Conservation (phyloP, 805 yeast species). For the Starmerella scarabaei region DNA sequence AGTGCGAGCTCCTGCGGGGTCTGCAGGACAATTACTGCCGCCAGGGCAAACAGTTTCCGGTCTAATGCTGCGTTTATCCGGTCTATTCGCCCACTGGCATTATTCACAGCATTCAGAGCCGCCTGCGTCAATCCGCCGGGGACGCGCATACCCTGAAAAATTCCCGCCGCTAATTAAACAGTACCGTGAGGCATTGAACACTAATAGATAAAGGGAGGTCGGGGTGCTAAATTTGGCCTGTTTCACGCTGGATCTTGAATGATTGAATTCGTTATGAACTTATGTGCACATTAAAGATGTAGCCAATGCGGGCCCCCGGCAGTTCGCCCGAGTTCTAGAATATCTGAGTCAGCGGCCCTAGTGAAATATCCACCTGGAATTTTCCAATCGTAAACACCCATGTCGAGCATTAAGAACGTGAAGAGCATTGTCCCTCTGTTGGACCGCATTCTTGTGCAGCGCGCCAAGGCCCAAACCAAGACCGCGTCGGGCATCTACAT, state of each 20-base stretch:
- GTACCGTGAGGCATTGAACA: too few species aligned
- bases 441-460: slow-evolving; percentile 93
- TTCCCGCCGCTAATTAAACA: too few species aligned
- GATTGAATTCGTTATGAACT: too few species aligned
- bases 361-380: too few species aligned
- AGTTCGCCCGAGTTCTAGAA: too few species aligned
- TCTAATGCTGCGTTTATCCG: slow-evolving; percentile 7
- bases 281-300: too few species aligned
- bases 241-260: too few species aligned
- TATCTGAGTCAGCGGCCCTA: too few species aligned
- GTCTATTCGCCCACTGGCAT: not conserved
- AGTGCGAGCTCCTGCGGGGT: not conserved
- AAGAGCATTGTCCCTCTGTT: slow-evolving; percentile 82
- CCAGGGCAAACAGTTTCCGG: slow-evolving; percentile 11
- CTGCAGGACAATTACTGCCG: slow-evolving; percentile 9
- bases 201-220: too few species aligned
- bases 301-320: too few species aligned
- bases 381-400: too few species aligned
- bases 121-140: not conserved
- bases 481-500: slow-evolving; percentile 87
- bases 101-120: not conserved
- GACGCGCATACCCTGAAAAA: not conserved
- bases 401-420: slow-evolving; percentile 53
- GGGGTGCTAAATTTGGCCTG: too few species aligned
- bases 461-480: slow-evolving; percentile 79